A percentile compares a stretch with the other conserved stretches of the same genome.
Conservation (phyloP, 305 asterid genomes). For the Vinca major region DNA sequence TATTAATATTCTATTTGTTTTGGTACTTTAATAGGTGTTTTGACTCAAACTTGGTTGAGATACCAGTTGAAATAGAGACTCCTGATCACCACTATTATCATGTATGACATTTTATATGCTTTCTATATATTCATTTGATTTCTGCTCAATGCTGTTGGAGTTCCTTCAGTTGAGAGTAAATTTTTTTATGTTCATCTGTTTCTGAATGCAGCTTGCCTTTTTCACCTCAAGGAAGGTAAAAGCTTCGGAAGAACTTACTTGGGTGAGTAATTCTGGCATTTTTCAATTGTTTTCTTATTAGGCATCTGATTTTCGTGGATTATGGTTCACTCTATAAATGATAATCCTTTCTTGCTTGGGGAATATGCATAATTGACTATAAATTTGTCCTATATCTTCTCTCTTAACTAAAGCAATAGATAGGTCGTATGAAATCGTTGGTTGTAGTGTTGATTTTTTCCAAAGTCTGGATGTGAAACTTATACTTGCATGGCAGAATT, state of each 20-base stretch:
- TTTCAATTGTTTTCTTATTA: background rate
- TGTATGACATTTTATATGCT: slow-evolving; percentile 33
- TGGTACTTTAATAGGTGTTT: slow-evolving; percentile 46
- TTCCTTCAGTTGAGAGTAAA: slow-evolving; percentile 9
- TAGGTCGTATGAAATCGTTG: no score
- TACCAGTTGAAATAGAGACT: slow-evolving; percentile 89
- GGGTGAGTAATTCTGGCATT: slow-evolving; percentile 45
- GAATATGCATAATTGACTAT: background rate
- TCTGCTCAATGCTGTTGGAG: slow-evolving; percentile 15
- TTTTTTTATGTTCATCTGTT: slow-evolving; percentile 1
- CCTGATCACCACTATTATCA: slow-evolving; percentile 92
- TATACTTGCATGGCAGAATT: no score
- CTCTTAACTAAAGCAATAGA: no score
- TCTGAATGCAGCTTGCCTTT: slow-evolving; percentile 63
- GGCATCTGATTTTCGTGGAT: slow-evolving; percentile 1
- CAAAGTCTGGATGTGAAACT: no score
- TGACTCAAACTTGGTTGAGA: slow-evolving; percentile 79
- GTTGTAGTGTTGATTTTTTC: no score
- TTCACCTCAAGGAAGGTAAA: slow-evolving; percentile 78
- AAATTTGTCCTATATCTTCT: no score
- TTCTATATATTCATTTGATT: slow-evolving; percentile 12
- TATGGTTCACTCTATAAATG: background rate
- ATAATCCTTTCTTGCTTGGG: background rate
- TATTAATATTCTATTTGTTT: slow-evolving; percentile 5
- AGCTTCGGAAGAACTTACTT: slow-evolving; percentile 95